A percentile compares a stretch with the other conserved stretches of the same genome.
Conservation (phyloP, 2,329 filamentous ascomycete species). For the Calonectria montana region DNA sequence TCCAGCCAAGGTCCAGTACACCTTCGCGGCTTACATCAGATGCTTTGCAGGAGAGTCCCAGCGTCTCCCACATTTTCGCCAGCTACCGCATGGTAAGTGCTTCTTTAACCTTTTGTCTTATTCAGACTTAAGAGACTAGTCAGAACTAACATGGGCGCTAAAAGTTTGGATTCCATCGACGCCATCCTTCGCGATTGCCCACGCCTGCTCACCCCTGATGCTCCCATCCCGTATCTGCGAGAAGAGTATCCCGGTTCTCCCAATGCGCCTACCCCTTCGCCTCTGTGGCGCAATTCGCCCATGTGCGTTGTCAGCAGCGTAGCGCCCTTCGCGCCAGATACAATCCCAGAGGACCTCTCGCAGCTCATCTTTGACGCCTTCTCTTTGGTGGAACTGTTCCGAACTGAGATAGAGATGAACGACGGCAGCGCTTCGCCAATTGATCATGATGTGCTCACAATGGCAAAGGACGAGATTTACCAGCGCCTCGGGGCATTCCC, state of each 20-base stretch:
- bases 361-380: constrained; percentile 5
- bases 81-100: constrained; percentile 9
- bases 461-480: neutral
- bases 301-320: neutral
- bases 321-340: neutral
- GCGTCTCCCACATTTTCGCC: constrained; percentile 2
- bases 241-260: neutral
- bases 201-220: constrained; percentile 1
- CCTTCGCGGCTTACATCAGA: constrained; percentile 10
- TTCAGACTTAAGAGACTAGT: neutral
- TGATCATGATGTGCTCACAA: neutral
- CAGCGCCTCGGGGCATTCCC: neutral
- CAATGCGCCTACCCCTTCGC: neutral
- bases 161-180: constrained; percentile 14
- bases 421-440: neutral
- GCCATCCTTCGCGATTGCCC: constrained; percentile 15
- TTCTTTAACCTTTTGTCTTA: neutral
- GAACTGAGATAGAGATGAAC: constrained; percentile 6
- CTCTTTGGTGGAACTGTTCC: constrained; percentile 4
- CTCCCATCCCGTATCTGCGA: neutral
- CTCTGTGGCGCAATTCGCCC: neutral
- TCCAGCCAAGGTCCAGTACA: constrained; percentile 15
- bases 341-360: neutral
- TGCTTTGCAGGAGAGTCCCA: constrained; percentile 6
- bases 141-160: neutral